Conservation (phyloP, 768 basidiomycete species). For the Cytidiella melzeri region DNA sequence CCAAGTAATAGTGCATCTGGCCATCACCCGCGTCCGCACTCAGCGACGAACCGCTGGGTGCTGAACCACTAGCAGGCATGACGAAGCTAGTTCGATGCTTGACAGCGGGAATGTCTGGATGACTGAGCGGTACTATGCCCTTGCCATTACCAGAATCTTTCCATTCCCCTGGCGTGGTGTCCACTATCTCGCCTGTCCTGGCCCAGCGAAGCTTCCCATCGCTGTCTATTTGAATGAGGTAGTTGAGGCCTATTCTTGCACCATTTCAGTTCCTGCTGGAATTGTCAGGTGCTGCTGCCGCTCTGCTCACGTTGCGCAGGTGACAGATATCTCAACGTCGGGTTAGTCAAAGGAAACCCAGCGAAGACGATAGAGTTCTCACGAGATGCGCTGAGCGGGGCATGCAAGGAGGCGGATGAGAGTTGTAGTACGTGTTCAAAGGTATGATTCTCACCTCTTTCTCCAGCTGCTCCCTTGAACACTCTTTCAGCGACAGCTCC, state of each 20-base stretch:
- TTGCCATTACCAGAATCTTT: constrained; percentile 51
- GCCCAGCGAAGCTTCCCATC: constrained; percentile 54
- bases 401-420: neutral
- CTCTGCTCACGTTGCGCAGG: constrained; percentile 12
- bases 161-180: constrained; percentile 57
- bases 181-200: constrained; percentile 49
- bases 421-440: neutral
- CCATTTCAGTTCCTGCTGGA: neutral
- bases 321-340: constrained; percentile 13
- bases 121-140: constrained; percentile 41
- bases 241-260: constrained; percentile 48
- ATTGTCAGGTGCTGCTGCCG: constrained; percentile 47
- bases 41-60: constrained; percentile 5
- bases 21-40: constrained; percentile 22
- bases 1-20: constrained; percentile 39
- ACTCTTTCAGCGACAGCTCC: constrained; percentile 47
- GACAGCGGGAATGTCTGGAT: constrained; percentile 16
- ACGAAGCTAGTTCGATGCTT: constrained; percentile 18
- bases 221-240: constrained; percentile 50
- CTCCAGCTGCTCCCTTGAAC: constrained; percentile 54
- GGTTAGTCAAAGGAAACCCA: neutral
- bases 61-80: constrained; percentile 11
- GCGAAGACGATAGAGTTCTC: constrained; percentile 10
- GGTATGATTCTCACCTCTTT: constrained; percentile 37
- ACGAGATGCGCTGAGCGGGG: constrained; percentile 37